These are phyloP conservation scores for Diplogelasinospora grovesii DNA, from an alignment of 495 filamentous ascomycete genomes.

Conservation along the genomic window DNA sequence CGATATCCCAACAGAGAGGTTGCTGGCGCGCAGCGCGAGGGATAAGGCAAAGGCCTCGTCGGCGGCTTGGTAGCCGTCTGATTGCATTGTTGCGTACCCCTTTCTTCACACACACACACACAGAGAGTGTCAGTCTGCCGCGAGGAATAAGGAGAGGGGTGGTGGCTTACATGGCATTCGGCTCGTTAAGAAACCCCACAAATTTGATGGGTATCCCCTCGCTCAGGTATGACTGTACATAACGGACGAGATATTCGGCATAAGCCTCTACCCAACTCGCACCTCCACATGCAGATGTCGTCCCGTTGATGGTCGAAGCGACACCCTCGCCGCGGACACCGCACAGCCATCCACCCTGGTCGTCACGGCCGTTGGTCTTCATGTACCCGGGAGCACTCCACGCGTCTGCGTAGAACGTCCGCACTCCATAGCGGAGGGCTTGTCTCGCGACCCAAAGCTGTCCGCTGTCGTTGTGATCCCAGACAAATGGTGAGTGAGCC, in stretches of 20 bases:
- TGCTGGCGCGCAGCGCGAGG: constrained; percentile 30
- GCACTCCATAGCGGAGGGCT: constrained; percentile 37
- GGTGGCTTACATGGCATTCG: constrained; percentile 34
- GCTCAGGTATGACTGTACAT: constrained; percentile 41
- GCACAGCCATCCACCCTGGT: constrained; percentile 43
- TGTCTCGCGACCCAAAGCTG: constrained; percentile 47
- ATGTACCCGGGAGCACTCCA: constrained; percentile 53
- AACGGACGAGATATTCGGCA: constrained; percentile 49
- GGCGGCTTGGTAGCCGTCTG: constrained; percentile 41
- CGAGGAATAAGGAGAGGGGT: not conserved
- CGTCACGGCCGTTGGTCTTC: constrained; percentile 46
- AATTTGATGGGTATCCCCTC: constrained; percentile 41
- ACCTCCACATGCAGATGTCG: constrained; percentile 38
- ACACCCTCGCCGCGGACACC: constrained; percentile 29
- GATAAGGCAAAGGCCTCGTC: constrained; percentile 39
- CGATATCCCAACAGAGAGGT: constrained; percentile 35
- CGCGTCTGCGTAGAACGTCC: constrained; percentile 45
- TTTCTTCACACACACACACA: constrained; percentile 10
- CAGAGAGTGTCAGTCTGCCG: no score
- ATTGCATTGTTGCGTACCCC: constrained; percentile 42
- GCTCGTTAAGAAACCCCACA: constrained; percentile 55
- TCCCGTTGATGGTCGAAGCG: constrained; percentile 15
- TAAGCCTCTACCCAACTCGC: constrained; percentile 52
- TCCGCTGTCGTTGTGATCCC: constrained; percentile 40
- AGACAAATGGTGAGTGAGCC: constrained; percentile 25